These are phyloP conservation scores for Thyridium curvatum DNA, from an alignment of 2,329 filamentous ascomycete species.

Conservation along the genomic window DNA sequence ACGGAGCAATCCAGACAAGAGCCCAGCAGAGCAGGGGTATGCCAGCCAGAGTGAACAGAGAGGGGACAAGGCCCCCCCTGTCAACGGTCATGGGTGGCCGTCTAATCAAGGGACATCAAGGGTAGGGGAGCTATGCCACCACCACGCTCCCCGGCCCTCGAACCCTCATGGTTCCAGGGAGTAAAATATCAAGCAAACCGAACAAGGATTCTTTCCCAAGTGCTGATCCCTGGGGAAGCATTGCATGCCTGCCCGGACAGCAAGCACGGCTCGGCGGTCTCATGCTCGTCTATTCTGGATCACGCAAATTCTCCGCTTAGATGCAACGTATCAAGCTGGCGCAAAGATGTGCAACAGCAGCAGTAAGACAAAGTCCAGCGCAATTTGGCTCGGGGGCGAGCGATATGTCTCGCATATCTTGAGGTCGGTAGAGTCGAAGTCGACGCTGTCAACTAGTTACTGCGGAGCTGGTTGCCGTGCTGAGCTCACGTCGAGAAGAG, in stretches of 20 bases:
- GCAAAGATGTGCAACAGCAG: conserved; percentile 9
- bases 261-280: conserved; percentile 6
- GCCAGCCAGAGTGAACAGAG: background rate
- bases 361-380: conserved; percentile 10
- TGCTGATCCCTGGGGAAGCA: background rate
- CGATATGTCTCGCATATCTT: conserved; percentile 13
- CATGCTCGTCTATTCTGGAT: conserved; percentile 10
- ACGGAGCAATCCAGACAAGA: conserved; percentile 36
- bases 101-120: conserved; percentile 14
- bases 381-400: conserved; percentile 9
- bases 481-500: no score
- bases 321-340: conserved; percentile 10
- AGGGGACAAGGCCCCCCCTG: conserved; percentile 16
- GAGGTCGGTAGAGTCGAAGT: conserved; percentile 8
- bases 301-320: conserved; percentile 15
- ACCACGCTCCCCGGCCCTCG: conserved; percentile 10
- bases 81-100: conserved; percentile 14
- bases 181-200: conserved; percentile 1
- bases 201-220: no score
- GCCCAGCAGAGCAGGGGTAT: conserved; percentile 28
- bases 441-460: background rate
- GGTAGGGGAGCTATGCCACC: conserved; percentile 17
- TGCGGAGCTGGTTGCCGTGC: no score
- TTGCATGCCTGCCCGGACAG: conserved; percentile 3
- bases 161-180: conserved; percentile 8